Evolutionary conservation across 192 early-diverging fungal species (phyloP).

Genomic region (Coemansia sp.): DNA sequence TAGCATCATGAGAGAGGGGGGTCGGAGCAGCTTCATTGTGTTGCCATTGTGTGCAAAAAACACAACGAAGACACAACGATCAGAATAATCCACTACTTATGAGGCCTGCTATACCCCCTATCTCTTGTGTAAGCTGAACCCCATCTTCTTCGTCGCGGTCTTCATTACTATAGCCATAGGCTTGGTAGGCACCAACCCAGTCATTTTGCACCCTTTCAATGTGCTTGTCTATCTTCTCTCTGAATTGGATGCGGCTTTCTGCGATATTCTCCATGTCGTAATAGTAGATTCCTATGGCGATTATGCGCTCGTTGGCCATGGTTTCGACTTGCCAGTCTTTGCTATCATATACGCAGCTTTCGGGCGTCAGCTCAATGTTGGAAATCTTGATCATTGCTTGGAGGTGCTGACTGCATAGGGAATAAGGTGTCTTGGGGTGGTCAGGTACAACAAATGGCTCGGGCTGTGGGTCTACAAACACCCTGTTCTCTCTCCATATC

Average conservation of each 20-base stretch:
- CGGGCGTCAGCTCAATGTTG: slow-evolving; percentile 66
- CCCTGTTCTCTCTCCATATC: slow-evolving; percentile 9
- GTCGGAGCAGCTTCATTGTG: no score
- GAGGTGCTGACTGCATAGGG: slow-evolving; percentile 34
- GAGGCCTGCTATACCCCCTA: slow-evolving; percentile 31
- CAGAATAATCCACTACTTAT: no score
- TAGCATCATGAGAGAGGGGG: no score
- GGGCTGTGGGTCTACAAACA: slow-evolving; percentile 32
- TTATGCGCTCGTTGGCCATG: slow-evolving; percentile 66
- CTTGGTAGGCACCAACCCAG: slow-evolving; percentile 7
- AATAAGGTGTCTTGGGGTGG: slow-evolving; percentile 16
- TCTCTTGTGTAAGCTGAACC: slow-evolving; percentile 12
- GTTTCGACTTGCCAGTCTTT: slow-evolving; percentile 68
- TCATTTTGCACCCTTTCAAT: neutral
- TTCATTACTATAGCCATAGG: slow-evolving; percentile 1
- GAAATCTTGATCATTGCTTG: slow-evolving; percentile 73
- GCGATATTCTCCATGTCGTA: slow-evolving; percentile 71
- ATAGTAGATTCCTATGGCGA: slow-evolving; percentile 73
- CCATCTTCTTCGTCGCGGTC: slow-evolving; percentile 7
- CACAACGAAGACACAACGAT: no score
- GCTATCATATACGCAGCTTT: slow-evolving; percentile 56
- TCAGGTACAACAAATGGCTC: slow-evolving; percentile 36
- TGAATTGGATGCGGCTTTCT: slow-evolving; percentile 58
- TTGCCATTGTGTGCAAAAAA: no score
- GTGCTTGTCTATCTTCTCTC: slow-evolving; percentile 11